Conservation (phyloP, 1,284 basidiomycete species). For the Vanrija sp. region DNA sequence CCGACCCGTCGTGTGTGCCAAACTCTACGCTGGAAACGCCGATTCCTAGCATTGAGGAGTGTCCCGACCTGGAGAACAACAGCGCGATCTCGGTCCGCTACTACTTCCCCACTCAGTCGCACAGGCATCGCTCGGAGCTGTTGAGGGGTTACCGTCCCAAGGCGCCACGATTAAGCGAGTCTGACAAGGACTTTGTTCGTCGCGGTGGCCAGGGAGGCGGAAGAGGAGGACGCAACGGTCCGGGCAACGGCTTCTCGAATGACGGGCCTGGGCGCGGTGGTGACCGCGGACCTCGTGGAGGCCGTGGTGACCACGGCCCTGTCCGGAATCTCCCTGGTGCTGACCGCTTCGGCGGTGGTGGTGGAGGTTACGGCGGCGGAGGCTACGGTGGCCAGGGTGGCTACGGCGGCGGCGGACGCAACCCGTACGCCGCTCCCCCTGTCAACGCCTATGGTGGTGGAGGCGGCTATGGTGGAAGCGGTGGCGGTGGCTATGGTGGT, state of each 20-base stretch:
- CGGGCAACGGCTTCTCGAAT: too few relatives aligned
- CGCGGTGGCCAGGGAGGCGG: constrained; percentile 37
- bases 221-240: constrained; percentile 32
- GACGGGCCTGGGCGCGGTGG: constrained; percentile 4
- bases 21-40: constrained; percentile 85
- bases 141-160: constrained; percentile 69
- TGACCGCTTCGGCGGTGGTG: constrained; percentile 39
- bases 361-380: constrained; percentile 20
- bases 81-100: constrained; percentile 81
- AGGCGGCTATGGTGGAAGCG: constrained; percentile 4
- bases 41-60: constrained; percentile 49
- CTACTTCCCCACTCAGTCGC: constrained; percentile 80
- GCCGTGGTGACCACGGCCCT: constrained; percentile 29
- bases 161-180: constrained; percentile 61
- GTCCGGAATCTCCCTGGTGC: constrained; percentile 12
- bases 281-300: constrained; percentile 54
- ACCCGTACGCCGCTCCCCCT: constrained; percentile 10
- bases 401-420: constrained; percentile 7
- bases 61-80: constrained; percentile 78
- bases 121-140: constrained; percentile 79
- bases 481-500: not conserved
- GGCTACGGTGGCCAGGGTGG: constrained; percentile 1
- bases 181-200: constrained; percentile 67
- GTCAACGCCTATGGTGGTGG: constrained; percentile 7
- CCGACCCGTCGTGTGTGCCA: constrained; percentile 85